Conservation (phyloP, 225 moss, liverwort and hornwort genomes). For the Antitrichia curtipendula region DNA sequence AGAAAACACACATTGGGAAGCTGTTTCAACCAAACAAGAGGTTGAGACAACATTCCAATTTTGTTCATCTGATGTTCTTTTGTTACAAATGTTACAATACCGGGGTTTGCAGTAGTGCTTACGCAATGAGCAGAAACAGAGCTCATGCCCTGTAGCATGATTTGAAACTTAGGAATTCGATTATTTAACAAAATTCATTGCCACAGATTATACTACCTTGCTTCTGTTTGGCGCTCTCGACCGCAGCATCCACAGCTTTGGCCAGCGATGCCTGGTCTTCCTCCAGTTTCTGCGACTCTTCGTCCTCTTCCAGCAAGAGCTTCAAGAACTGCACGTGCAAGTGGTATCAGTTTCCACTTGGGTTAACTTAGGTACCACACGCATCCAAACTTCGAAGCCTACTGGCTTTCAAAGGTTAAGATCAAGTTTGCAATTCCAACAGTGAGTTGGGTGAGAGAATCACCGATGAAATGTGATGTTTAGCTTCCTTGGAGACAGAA, state of each 20-base stretch:
- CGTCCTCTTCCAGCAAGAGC: constrained; percentile 13
- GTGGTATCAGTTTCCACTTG: neutral
- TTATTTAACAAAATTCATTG: neutral
- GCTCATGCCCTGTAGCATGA: neutral
- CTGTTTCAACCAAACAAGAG: neutral
- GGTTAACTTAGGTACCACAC: neutral
- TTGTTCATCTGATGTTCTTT: no score
- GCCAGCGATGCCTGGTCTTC: constrained; percentile 29
- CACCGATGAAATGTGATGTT: constrained; percentile 57
- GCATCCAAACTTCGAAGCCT: neutral
- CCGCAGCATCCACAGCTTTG: constrained; percentile 62
- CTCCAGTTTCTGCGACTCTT: constrained; percentile 2
- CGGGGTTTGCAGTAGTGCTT: neutral
- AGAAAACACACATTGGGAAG: no score
- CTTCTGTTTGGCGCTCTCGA: neutral
- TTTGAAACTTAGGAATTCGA: neutral
- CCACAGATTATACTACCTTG: neutral
- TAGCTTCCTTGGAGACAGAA: constrained; percentile 37
- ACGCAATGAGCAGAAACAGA: neutral
- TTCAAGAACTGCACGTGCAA: constrained; percentile 19
- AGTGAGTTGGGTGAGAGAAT: neutral
- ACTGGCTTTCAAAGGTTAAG: neutral
- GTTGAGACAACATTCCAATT: neutral
- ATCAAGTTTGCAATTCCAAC: neutral
- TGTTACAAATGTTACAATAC: neutral